Base-by-base conservation (phyloP, 2,329 filamentous ascomycete species). In the Colletotrichum magnum region DNA sequence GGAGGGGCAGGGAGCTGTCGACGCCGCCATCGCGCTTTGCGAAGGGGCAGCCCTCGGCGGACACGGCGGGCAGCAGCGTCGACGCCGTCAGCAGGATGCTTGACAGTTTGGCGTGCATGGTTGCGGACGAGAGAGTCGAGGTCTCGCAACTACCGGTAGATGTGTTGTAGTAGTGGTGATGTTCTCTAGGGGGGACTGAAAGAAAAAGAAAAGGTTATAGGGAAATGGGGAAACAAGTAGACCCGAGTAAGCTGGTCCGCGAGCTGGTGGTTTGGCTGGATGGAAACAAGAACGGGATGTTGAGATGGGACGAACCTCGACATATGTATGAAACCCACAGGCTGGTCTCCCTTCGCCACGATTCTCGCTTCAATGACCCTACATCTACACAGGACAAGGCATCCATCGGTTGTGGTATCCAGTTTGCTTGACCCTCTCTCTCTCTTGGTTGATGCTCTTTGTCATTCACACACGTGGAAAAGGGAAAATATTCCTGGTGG, bases 71-170 rank as follows among this genome's bases (percentile, higher is more conserved):
- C 51, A 68, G 18, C 18, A 69, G 18, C 10, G 61, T 52, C 21
- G 66, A 53, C n/a, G 66, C 66, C 32, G 66, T 52, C 43, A 68
- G 45, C 56, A 68, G 66, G 26, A 47, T 58, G 61, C 24, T 54
- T 16, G 66, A 65, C 32, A 68, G 47, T 65, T 65, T 68, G 60
- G 61, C 66, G 66, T 68, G 66, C 66, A 68, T 68, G 50, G 18
- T 26, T 36, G 32, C 32, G 32, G 32, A 24, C 21, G 32, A 36
- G 32, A 10, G 7, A 36, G 32, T 10, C 21, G 21, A 24, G 9
- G 32, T 36, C 32, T 36, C 32, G 32, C 32, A 36, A 36, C 32
- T 36, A 36, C 15, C 39, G 5, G 28, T 16, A 39, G 18, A 10
- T 39, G 47, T 18, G 15, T 52, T 24, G 26, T 9, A 26, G 26